Evolutionary conservation across 2,329 filamentous ascomycete genomes (phyloP).

Genomic region (Penicillium concentricum): DNA sequence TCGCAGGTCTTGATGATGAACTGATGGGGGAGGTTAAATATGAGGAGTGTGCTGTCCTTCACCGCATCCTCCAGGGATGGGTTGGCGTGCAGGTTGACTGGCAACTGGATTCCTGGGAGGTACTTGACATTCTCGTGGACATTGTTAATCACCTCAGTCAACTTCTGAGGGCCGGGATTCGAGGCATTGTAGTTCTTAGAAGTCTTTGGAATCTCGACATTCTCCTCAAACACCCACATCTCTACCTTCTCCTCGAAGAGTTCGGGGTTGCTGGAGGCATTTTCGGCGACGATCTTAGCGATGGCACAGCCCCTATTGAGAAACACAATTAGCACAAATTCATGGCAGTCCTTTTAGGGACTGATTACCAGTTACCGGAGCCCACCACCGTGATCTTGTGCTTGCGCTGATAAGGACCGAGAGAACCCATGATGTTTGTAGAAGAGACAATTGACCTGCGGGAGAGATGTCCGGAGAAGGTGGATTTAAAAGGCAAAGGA

Average conservation of each 20-base stretch:
- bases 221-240: conserved; percentile 99
- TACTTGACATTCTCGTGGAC: conserved; percentile 98
- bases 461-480: conserved; percentile 12
- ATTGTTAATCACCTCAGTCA: conserved; percentile 87
- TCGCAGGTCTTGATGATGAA: conserved; percentile 88
- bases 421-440: conserved; percentile 34
- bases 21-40: conserved; percentile 92
- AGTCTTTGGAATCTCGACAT: conserved; percentile 69
- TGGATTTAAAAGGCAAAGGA: conserved; percentile 21
- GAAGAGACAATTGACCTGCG: conserved; percentile 22
- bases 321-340: conserved; percentile 76
- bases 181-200: conserved; percentile 73
- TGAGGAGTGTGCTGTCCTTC: conserved; percentile 77
- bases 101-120: conserved; percentile 81
- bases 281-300: conserved; percentile 94
- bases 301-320: conserved; percentile 89
- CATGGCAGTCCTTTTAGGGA: conserved; percentile 13
- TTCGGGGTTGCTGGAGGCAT: conserved; percentile 71
- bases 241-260: conserved; percentile 87
- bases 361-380: conserved; percentile 83
- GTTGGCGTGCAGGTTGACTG: conserved; percentile 61
- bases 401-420: conserved; percentile 34
- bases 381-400: conserved; percentile 71
- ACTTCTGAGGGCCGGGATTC: conserved; percentile 74
- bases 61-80: conserved; percentile 65